phyloP scores from a whole-genome alignment of 2,329 filamentous ascomycete genomes.

The Ophiocordyceps australis region DNA sequence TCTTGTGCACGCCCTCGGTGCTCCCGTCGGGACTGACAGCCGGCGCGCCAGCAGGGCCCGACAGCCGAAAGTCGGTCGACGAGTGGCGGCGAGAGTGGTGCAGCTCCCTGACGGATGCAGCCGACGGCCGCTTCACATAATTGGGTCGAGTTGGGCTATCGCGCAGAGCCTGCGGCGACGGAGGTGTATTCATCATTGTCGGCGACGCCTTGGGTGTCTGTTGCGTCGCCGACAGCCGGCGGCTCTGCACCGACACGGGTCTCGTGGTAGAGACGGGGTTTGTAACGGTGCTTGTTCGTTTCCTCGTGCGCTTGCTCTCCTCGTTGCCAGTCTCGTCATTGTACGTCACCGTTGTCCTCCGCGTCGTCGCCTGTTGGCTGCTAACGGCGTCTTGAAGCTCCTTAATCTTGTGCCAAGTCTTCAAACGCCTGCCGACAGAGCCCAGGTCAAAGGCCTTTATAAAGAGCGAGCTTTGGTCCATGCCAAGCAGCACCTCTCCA shows the following conservation, averaged over 20 bases:
- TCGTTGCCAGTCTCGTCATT: slow-evolving; percentile 42
- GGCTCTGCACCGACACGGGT: slow-evolving; percentile 25
- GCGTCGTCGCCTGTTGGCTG: slow-evolving; percentile 20
- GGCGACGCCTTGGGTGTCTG: slow-evolving; percentile 31
- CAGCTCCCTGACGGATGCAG: slow-evolving; percentile 64
- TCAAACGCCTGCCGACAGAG: slow-evolving; percentile 72
- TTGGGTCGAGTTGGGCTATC: slow-evolving; percentile 26
- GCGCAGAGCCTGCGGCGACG: slow-evolving; percentile 18
- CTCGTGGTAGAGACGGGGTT: slow-evolving; percentile 25
- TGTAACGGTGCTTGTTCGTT: slow-evolving; percentile 39
- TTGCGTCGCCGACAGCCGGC: slow-evolving; percentile 27
- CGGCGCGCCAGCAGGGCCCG: slow-evolving; percentile 10
- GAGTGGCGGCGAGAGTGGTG: slow-evolving; percentile 79
- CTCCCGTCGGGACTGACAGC: slow-evolving; percentile 24
- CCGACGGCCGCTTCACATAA: slow-evolving; percentile 49
- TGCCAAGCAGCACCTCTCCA: slow-evolving; percentile 79
- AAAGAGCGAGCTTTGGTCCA: slow-evolving; percentile 90
- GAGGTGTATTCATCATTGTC: slow-evolving; percentile 19
- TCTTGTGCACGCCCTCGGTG: slow-evolving; percentile 32
- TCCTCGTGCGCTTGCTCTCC: slow-evolving; percentile 28
- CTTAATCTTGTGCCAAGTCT: slow-evolving; percentile 96
- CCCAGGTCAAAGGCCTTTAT: slow-evolving; percentile 91
- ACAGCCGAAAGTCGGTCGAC: slow-evolving; percentile 53
- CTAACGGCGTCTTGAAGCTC: slow-evolving; percentile 74
- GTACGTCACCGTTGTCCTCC: slow-evolving; percentile 36